Evolutionary conservation across 371 early-diverging fungal species (phyloP), one percentile per base, ranked within the genome.

Genomic region (Mortierella sp.): DNA sequence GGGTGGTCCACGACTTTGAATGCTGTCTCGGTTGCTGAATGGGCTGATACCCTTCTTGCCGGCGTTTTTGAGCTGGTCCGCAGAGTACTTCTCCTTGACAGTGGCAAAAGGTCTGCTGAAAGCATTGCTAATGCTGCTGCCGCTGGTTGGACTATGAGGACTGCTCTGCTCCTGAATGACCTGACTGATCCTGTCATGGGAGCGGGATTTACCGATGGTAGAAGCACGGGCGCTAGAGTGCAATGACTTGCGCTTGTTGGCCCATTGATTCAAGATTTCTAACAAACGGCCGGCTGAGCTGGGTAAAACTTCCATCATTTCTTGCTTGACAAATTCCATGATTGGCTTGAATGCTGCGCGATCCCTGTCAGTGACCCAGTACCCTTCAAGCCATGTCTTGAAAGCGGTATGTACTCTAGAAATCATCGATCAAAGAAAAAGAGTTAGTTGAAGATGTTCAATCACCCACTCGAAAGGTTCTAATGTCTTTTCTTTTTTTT

Each of bases 281-380:
- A 59, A 47, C 29, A 73, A 50, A 22, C 74, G 63, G 14, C 67
- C 63, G 2, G 74, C 58, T 10, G 54, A 63, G 2, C 62, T 63
- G 9, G 24, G 91, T 76, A 64, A 81, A 68, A 60, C 52, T 2
- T 88, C 82, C 59, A 86, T 88, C 46, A 85, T 79, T 22, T 92
- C 90, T 13, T 86, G 86, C 61, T 93, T 88, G 4, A 84, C 87
- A 1, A 88, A 96, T 22, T 85, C 87, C 71, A 92, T 93, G 74
- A 95, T 86, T 8, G 94, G 86, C 63, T 90, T 94, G 79, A 86
- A 91, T 0, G 96, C 96, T 9, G 44, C 63, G n/a, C 67, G 67
- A 14, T 73, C 74, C 55, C 62, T 67, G 21, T 62, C 67, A 2
- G 67, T 54, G 16, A 73, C 63, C 74, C 74, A 73, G 28, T 67